Evolutionary conservation across 1,284 basidiomycete genomes (phyloP).

Genomic region (Trichosporon inkin): DNA sequence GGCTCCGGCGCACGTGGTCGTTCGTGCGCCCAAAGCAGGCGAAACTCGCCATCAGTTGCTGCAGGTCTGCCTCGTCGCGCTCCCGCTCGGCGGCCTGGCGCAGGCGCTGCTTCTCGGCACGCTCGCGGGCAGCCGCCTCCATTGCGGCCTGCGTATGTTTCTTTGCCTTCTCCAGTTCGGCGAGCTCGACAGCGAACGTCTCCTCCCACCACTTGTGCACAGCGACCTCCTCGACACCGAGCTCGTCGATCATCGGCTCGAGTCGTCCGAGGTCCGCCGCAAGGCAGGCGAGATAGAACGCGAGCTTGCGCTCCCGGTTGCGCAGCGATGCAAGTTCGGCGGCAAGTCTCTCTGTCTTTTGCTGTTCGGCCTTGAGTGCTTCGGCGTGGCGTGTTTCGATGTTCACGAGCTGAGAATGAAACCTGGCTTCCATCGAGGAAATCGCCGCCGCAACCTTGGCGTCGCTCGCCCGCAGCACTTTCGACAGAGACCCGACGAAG

Average conservation of each 20-base stretch:
- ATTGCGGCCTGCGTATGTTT: background rate
- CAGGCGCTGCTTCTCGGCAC: background rate
- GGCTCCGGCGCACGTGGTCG: background rate
- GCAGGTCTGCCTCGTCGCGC: background rate
- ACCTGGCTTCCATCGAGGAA: background rate
- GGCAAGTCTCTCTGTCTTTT: background rate
- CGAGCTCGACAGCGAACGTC: background rate
- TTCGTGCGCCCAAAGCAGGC: background rate
- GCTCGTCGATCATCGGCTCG: background rate
- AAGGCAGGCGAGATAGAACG: background rate
- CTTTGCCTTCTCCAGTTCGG: background rate
- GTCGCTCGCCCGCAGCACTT: background rate
- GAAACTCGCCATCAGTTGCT: background rate
- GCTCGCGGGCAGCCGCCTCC: background rate
- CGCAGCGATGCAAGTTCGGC: background rate
- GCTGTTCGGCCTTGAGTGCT: background rate
- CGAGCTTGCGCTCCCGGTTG: background rate
- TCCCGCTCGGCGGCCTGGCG: background rate
- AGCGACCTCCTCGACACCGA: background rate
- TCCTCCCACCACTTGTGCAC: conserved; percentile 1
- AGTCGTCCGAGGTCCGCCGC: background rate
- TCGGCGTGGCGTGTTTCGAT: background rate
- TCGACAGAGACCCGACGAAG: background rate
- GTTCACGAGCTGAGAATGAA: background rate
- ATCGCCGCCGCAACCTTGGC: background rate